phyloP scores from a whole-genome alignment of 306 rosid species.

The Trifolium pratense region DNA sequence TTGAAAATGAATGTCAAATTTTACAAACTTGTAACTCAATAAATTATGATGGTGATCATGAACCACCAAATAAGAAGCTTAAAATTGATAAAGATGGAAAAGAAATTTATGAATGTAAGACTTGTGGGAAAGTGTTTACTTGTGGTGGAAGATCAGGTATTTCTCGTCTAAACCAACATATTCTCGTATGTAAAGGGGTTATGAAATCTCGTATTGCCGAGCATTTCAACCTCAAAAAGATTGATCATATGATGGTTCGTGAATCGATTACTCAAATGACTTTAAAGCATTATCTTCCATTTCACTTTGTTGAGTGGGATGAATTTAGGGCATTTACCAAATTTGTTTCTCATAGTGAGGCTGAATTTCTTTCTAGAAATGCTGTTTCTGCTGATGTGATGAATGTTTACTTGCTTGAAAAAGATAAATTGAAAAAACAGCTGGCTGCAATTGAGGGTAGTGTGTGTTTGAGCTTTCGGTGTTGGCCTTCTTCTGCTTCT shows the following conservation, averaged over 20 bases:
- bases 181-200: neutral
- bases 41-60: neutral
- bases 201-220: neutral
- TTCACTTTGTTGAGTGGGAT: constrained; percentile 15
- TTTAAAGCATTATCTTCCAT: constrained; percentile 15
- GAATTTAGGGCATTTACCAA: neutral
- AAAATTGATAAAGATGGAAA: neutral
- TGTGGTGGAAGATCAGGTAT: neutral
- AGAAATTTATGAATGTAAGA: neutral
- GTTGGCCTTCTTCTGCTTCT: constrained; percentile 4
- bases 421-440: constrained; percentile 18
- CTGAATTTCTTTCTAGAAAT: neutral
- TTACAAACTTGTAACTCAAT: neutral
- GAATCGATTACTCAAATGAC: constrained; percentile 9
- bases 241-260: neutral
- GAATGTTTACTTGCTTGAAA: constrained; percentile 32
- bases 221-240: neutral
- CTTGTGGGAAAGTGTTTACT: neutral
- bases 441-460: constrained; percentile 22
- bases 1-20: neutral
- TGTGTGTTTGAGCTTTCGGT: constrained; percentile 5
- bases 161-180: neutral
- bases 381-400: constrained; percentile 18
- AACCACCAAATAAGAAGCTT: neutral
- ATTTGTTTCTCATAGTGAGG: constrained; percentile 1